Evolutionary conservation across 805 yeast species (phyloP).

Genomic region (Scheffersomyces lignosus): DNA sequence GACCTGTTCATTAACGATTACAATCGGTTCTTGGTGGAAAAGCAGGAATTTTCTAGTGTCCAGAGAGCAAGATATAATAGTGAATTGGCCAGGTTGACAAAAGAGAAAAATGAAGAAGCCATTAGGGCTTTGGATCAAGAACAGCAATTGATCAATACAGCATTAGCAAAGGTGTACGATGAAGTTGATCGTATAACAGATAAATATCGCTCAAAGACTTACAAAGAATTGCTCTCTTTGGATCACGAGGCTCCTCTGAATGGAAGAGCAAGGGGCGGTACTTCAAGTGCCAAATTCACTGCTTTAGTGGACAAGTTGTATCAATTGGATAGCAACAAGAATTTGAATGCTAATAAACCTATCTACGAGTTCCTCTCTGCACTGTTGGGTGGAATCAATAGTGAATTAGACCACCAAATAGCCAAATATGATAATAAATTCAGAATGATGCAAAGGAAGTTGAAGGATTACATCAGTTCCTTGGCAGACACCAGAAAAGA

Average conservation of each 20-base stretch:
- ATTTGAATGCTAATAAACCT: conserved; percentile 22
- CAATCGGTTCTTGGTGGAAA: conserved; percentile 28
- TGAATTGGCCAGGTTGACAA: conserved; percentile 9
- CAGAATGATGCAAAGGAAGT: conserved; percentile 35
- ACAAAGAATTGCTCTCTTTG: conserved; percentile 37
- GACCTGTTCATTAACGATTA: conserved; percentile 37
- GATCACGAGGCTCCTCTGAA: conserved; percentile 32
- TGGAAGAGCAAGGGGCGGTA: neutral
- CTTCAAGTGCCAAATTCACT: conserved; percentile 31
- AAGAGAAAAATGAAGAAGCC: conserved; percentile 12
- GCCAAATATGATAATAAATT: conserved; percentile 37
- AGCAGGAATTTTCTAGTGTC: conserved; percentile 15
- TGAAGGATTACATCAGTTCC: conserved; percentile 35
- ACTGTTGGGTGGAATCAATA: conserved; percentile 30
- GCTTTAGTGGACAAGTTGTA: conserved; percentile 40
- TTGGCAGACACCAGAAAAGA: conserved; percentile 28
- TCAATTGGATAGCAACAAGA: conserved; percentile 24
- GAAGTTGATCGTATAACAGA: conserved; percentile 35
- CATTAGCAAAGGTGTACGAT: conserved; percentile 26
- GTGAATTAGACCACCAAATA: conserved; percentile 36
- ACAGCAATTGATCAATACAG: conserved; percentile 26
- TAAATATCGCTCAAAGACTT: conserved; percentile 34
- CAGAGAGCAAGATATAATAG: conserved; percentile 10
- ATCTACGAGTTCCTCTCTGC: conserved; percentile 35
- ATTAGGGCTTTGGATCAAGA: conserved; percentile 22